phyloP scores from a whole-genome alignment of 176 grass and related monocot species.

The Metroxylon sagu region DNA sequence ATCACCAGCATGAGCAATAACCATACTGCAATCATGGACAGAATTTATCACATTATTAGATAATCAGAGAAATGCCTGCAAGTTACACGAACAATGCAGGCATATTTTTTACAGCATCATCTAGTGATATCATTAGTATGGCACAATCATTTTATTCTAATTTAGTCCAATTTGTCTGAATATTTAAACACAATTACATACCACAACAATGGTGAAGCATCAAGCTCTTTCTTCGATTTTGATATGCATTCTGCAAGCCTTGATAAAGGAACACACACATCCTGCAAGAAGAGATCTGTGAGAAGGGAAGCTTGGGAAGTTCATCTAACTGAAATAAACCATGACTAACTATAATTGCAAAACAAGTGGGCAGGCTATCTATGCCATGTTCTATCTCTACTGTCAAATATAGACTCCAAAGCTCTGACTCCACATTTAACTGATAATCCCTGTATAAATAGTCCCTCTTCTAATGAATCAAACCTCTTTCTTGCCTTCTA shows the following conservation, averaged over 20 bases:
- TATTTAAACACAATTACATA: constrained; percentile 29
- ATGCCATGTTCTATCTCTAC: no score
- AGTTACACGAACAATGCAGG: not conserved
- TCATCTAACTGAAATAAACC: no score
- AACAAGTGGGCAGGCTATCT: no score
- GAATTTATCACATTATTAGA: constrained; percentile 17
- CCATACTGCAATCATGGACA: constrained; percentile 41
- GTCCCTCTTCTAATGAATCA: no score
- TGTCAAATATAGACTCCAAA: no score
- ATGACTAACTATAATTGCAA: no score
- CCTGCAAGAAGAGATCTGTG: constrained; percentile 36
- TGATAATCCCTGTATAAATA: no score
- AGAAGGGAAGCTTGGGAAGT: no score
- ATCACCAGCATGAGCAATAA: constrained; percentile 93
- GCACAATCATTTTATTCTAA: no score
- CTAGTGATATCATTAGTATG: not conserved
- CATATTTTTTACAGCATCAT: not conserved
- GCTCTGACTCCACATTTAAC: no score
- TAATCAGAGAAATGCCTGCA: not conserved
- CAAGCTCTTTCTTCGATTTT: constrained; percentile 68
- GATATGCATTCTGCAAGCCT: constrained; percentile 97
- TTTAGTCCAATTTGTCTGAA: constrained; percentile 8
- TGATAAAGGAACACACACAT: constrained; percentile 92
- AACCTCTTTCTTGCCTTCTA: no score
- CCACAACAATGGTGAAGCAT: constrained; percentile 85